Base-by-base conservation (phyloP, 164 flowering plant genomes). In the Sextonia rubra region DNA sequence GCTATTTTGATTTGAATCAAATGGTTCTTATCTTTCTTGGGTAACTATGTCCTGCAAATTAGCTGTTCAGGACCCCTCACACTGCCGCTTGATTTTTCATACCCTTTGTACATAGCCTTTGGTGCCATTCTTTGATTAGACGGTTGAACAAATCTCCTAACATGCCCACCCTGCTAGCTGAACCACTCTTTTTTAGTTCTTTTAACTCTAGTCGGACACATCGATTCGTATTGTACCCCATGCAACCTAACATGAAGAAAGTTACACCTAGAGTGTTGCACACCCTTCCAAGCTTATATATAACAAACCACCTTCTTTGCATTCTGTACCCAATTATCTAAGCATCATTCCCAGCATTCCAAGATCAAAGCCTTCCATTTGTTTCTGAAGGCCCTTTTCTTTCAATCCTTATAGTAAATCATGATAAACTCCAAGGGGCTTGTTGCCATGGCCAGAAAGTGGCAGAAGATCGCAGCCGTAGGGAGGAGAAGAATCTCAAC, bases 381-480 rank as follows among this genome's bases (percentile, higher is more conserved):
- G 44, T 37, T 37, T 37, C 44, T 8, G 9, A 37, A 8, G 44
- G 44, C 44, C 44, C 8, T 37, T 37, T 37, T 37, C 6, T 12
- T n/a, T n/a, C 14, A 49, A 3, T 14, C 37, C 24, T 15, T 22
- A n/a, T 22, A 22, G 27, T 15, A 27, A 44, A 60, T 66, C 26
- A 74, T 74, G 66, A 61, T 68, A 60, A 68, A 48, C 58, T 6
- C 66, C 44, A 74, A 74, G 44, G 68, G 55, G 71, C 47, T 74
- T 4, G 67, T 68, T 7, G 25, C 20, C 22, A 24, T 73, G 64
- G 75, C 70, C 3, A 73, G 37, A 32, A 73, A 73, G 64, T 55
- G 70, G 75, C 70, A 69, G 61, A 74, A 74, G 60, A 14, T 23
- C 24, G 67, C 47, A 2, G 47, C 71, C n/a, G 60, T 26, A 22